Base-by-base conservation (phyloP, 352 stramenopile genomes). In the Globisporangium middletonii region DNA sequence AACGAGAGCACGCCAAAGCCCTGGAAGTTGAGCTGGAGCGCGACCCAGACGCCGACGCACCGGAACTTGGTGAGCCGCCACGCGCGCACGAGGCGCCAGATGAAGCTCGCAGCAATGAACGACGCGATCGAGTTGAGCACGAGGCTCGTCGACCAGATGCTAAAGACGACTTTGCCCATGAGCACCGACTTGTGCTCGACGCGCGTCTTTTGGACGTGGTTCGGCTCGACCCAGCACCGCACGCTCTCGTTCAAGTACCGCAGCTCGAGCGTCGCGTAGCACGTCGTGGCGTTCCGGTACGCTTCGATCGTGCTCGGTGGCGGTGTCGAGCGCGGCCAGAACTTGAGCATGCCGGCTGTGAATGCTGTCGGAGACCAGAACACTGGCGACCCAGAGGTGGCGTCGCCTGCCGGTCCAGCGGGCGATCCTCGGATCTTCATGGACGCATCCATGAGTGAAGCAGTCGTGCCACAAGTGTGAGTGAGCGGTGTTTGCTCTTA, bases 61-160 rank as follows among this genome's bases (percentile, higher is more conserved):
- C 50, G 63, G 11, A 77, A 74, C 18, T 49, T 55, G 4, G 63
- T 72, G 27, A 52, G 5, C 13, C 28, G 54, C 46, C 62, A 77
- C 9, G 60, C 63, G 18, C 41, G 33, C 19, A 63, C 54, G 27
- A 77, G 56, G 6, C 69, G 59, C 45, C 43, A 60, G 4, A 65
- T 41, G 47, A 70, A 77, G 7, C 55, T 50, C 1, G 62, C 6
- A 7, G 69, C 66, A 37, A 77, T 67, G 48, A 63, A 62, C 6
- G 63, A 12, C 3, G 63, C 66, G 38, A 73, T 74, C 13, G 50
- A 35, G 42, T 77, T 77, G 38, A 77, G 66, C 30, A 74, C 69
- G 27, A 71, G 54, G 8, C 66, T 72, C 50, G 72, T 72, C n/a
- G 66, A 72, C 69, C 69, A 77, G 51, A 69, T 74, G 50, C 69